Base-by-base conservation (phyloP, 805 yeast genomes). In the Metschnikowia vanudenii region DNA sequence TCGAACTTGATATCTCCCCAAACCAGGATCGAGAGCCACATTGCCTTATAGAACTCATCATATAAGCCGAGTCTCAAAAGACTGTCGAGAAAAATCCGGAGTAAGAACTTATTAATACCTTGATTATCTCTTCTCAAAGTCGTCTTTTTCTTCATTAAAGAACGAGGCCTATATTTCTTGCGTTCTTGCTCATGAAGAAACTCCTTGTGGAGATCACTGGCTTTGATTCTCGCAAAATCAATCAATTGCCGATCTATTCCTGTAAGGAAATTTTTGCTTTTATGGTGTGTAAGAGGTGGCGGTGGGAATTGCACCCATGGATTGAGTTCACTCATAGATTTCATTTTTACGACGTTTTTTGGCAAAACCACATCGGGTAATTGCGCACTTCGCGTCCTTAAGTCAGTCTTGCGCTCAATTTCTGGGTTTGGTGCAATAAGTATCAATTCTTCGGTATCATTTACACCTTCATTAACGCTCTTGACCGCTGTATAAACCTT, bases 301-400 rank as follows among this genome's bases (percentile, higher is more conserved):
- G 68, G 68, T 7, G 74, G 72, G 38, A 67, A 66, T 3, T 53
- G 43, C 2, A 61, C 67, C 29, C 44, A 31, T 0, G 74, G 73
- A 46, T 67, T 68, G 8, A 63, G 37, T 16, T 37, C 50, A 24
- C n/a, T 34, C 28, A 22, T 40, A 7, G 37, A 35, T 35, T 47
- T 35, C 10, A 10, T 34, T 13, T 47, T 36, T 4, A 47, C 14
- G 10, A 54, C 49, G 3, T 43, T 43, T 18, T 51, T 47, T 1
- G 65, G 62, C 8, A 51, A 39, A 2, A 18, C 14, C 4, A 40
- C 41, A 13, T 24, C 37, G 7, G 46, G 45, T 14, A 52, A 35
- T 2, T 29, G 26, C 4, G 50, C 46, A 16, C 22, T 11, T 28
- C 18, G 26, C 3, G 38, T 38, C 16, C 55, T 43, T 28, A 16